Evolutionary conservation across 495 filamentous ascomycete species (phyloP).

Genomic region (Xylaria castorea): DNA sequence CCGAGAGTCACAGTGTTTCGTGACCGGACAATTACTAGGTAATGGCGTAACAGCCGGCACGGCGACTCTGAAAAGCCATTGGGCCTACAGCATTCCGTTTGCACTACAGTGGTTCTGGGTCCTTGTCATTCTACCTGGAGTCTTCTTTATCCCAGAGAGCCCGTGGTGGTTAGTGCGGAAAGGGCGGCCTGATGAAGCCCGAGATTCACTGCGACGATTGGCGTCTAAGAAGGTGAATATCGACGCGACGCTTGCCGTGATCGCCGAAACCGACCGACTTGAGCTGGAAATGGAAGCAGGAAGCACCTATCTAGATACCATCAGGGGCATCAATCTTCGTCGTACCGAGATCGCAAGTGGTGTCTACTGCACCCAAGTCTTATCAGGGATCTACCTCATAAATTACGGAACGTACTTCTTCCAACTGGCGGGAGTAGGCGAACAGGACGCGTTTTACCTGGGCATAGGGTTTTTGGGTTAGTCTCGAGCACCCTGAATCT

Average conservation of each 20-base stretch:
- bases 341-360: constrained; percentile 63
- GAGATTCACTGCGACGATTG: constrained; percentile 52
- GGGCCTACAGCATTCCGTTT: constrained; percentile 65
- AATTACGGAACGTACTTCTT: constrained; percentile 72
- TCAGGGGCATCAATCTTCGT: constrained; percentile 60
- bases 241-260: constrained; percentile 59
- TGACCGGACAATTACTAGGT: constrained; percentile 67
- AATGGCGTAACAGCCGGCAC: constrained; percentile 61
- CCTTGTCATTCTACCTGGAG: constrained; percentile 60
- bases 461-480: constrained; percentile 55
- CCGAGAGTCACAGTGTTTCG: constrained; percentile 56
- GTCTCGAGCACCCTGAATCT: constrained; percentile 17
- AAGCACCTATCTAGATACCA: constrained; percentile 61
- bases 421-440: constrained; percentile 63
- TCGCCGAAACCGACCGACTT: constrained; percentile 66
- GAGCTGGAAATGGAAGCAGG: constrained; percentile 65
- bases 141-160: constrained; percentile 65
- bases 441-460: constrained; percentile 57
- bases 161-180: constrained; percentile 71
- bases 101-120: constrained; percentile 74
- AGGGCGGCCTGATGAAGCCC: constrained; percentile 57
- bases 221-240: constrained; percentile 48
- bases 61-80: constrained; percentile 47
- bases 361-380: constrained; percentile 58
- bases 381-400: constrained; percentile 59